phyloP scores from a whole-genome alignment of 2,329 filamentous ascomycete species.

The Colletotrichum godetiae region DNA sequence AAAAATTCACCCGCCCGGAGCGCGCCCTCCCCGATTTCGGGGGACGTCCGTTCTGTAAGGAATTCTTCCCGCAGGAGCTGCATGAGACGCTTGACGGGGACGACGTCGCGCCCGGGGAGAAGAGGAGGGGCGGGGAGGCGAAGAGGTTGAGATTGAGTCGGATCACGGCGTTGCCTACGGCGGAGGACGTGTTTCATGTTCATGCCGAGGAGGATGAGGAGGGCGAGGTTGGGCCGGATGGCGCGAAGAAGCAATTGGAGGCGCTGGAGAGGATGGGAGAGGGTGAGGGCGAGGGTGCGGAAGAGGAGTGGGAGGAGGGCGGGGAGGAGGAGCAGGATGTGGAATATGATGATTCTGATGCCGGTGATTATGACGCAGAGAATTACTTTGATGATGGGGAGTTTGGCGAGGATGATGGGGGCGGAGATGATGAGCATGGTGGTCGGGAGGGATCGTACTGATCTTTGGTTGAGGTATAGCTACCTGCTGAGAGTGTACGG shows the following conservation, averaged over 20 bases:
- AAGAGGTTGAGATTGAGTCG: constrained; percentile 60
- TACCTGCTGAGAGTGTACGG: too few species aligned
- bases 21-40: constrained; percentile 66
- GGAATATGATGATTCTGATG: constrained; percentile 67
- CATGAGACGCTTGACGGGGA: constrained; percentile 65
- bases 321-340: constrained; percentile 61
- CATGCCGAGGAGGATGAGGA: constrained; percentile 43
- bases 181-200: constrained; percentile 62
- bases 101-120: constrained; percentile 43
- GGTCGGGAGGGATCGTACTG: constrained; percentile 35
- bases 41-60: constrained; percentile 59
- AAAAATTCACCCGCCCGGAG: constrained; percentile 63
- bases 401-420: constrained; percentile 64
- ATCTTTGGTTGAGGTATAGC: not conserved
- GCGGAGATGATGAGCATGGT: constrained; percentile 62
- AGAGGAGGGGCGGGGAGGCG: constrained; percentile 47
- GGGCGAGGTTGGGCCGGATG: constrained; percentile 42
- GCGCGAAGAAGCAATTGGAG: constrained; percentile 53
- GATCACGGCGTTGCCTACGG: constrained; percentile 60
- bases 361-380: constrained; percentile 71
- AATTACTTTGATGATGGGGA: constrained; percentile 70
- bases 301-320: constrained; percentile 60
- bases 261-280: constrained; percentile 59
- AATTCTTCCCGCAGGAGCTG: constrained; percentile 68
- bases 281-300: constrained; percentile 61